Evolutionary conservation across 2,329 filamentous ascomycete genomes (phyloP).

Genomic region (Stagonosporopsis cucurbitacearum): DNA sequence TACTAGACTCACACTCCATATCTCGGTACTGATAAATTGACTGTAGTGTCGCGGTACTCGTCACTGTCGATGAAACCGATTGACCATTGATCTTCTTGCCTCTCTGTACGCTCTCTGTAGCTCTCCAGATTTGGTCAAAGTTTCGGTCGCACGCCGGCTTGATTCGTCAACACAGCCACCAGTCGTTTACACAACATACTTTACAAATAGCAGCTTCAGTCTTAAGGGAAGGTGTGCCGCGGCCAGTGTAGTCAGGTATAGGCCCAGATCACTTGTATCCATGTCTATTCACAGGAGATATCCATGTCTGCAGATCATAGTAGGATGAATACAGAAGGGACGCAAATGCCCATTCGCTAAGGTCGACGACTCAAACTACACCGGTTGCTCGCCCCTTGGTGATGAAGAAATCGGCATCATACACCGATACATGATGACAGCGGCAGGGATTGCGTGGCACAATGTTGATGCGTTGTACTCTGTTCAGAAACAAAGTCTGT

Average conservation of each 20-base stretch:
- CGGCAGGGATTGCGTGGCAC: neutral
- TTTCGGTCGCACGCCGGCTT: neutral
- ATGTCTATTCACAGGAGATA: neutral
- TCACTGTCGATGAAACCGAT: neutral
- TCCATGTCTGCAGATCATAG: neutral
- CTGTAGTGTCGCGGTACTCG: neutral
- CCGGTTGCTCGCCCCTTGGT: neutral
- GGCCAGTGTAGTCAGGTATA: neutral
- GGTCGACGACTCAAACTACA: neutral
- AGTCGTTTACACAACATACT: neutral
- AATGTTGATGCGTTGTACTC: slow-evolving; percentile 3
- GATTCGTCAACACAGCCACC: neutral
- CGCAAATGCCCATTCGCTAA: neutral
- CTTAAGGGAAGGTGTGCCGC: neutral
- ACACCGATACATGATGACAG: neutral
- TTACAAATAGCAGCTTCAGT: neutral
- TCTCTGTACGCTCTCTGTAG: too few species aligned
- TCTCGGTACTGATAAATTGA: neutral
- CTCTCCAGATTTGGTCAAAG: too few species aligned
- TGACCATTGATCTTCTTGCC: neutral
- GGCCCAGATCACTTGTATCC: neutral
- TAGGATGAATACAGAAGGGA: neutral
- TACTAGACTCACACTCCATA: neutral
- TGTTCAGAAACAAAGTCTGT: slow-evolving; percentile 6
- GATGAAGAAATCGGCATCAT: neutral